phyloP scores from a whole-genome alignment of 176 grass and related monocot genomes.

The Avena sativa region DNA sequence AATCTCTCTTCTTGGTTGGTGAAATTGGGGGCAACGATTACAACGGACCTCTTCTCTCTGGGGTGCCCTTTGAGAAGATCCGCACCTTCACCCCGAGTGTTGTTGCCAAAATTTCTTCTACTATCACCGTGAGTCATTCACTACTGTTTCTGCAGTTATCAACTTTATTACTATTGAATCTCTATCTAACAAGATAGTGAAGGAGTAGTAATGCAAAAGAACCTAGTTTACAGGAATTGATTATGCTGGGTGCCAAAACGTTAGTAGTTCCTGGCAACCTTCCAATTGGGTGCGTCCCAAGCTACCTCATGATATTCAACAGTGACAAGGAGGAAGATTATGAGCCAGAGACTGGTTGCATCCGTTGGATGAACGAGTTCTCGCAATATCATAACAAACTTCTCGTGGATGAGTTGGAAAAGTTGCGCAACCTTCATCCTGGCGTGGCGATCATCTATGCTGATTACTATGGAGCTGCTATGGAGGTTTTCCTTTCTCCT shows the following conservation, averaged over 20 bases:
- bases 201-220: conserved; percentile 15
- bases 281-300: conserved; percentile 73
- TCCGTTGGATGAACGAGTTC: conserved; percentile 79
- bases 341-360: conserved; percentile 71
- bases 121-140: conserved; percentile 56
- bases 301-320: conserved; percentile 60
- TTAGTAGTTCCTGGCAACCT: conserved; percentile 84
- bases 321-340: conserved; percentile 65
- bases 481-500: conserved; percentile 62
- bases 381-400: conserved; percentile 66
- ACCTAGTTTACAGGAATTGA: conserved; percentile 62
- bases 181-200: not conserved
- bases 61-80: conserved; percentile 54
- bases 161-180: not conserved
- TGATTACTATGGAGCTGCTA: conserved; percentile 75
- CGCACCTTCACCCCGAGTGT: conserved; percentile 68
- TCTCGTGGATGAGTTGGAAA: conserved; percentile 53
- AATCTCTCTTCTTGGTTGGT: conserved; percentile 76
- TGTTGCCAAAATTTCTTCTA: conserved; percentile 67
- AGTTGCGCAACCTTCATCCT: conserved; percentile 53
- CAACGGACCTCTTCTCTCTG: conserved; percentile 57
- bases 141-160: not conserved
- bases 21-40: conserved; percentile 99
- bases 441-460: conserved; percentile 65
- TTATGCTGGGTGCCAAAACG: conserved; percentile 66